These are phyloP conservation scores for Paramecium sonneborni DNA, from an alignment of 73 alveolate species.

Conservation along the genomic window DNA sequence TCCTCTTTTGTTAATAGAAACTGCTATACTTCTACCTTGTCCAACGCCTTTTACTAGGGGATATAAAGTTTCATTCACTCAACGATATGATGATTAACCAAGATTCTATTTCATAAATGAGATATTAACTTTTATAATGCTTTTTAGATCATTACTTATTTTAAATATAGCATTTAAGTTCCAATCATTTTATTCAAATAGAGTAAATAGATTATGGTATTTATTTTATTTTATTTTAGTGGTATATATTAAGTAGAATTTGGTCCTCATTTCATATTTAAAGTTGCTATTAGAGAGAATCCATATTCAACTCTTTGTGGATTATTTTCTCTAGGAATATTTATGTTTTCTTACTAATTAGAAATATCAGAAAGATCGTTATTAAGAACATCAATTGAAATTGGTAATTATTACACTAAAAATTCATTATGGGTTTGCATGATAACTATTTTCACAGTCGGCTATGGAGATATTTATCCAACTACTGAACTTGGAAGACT, in stretches of 20 bases:
- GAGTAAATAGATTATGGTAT: slow-evolving; percentile 5
- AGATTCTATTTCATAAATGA: neutral
- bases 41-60: neutral
- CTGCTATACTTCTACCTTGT: neutral
- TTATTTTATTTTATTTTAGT: neutral
- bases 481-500: slow-evolving; percentile 6
- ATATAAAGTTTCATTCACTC: neutral
- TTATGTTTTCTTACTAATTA: neutral
- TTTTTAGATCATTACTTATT: neutral
- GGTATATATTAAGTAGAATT: neutral
- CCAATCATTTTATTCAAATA: neutral
- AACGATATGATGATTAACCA: neutral
- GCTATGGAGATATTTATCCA: slow-evolving; percentile 43
- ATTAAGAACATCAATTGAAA: neutral
- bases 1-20: neutral
- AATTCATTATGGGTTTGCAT: neutral
- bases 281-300: neutral
- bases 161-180: neutral
- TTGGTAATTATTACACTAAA: neutral
- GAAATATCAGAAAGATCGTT: slow-evolving; percentile 1
- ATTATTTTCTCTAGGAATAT: neutral
- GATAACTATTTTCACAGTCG: slow-evolving; percentile 3
- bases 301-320: neutral
- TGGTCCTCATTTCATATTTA: neutral
- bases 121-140: neutral